phyloP scores from a whole-genome alignment of 495 filamentous ascomycete species.

The Aspergillus mulundensis region DNA sequence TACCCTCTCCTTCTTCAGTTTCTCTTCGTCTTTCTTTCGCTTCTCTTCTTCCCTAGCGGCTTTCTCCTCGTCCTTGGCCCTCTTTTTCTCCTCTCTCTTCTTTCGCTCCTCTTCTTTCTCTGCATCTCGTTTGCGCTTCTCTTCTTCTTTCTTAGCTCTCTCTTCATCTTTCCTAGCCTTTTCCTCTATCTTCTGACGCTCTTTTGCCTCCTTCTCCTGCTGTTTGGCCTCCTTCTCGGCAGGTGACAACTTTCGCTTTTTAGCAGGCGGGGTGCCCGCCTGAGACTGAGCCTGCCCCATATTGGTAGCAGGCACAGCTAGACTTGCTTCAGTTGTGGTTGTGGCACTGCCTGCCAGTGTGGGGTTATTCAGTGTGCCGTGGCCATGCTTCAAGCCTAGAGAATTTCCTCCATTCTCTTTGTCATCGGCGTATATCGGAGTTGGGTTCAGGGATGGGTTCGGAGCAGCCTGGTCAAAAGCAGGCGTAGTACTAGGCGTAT shows the following conservation, averaged over 20 bases:
- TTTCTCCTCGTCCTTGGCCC: slow-evolving; percentile 61
- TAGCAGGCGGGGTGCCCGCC: slow-evolving; percentile 22
- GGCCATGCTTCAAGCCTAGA: neutral
- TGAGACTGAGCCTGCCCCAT: neutral
- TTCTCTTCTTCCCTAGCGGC: slow-evolving; percentile 29
- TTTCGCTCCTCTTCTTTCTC: slow-evolving; percentile 31
- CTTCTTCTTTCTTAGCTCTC: slow-evolving; percentile 38
- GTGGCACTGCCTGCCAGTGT: neutral
- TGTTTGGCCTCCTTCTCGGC: slow-evolving; percentile 53
- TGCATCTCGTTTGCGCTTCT: slow-evolving; percentile 36
- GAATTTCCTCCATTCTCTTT: slow-evolving; percentile 5
- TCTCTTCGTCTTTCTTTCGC: slow-evolving; percentile 50
- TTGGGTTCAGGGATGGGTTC: neutral
- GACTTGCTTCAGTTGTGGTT: neutral
- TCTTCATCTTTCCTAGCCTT: slow-evolving; percentile 45
- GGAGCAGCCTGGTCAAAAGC: neutral
- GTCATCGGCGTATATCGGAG: neutral
- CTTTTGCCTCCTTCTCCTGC: slow-evolving; percentile 45
- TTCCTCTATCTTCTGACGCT: slow-evolving; percentile 40
- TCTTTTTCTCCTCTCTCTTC: slow-evolving; percentile 45
- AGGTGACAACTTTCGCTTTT: slow-evolving; percentile 51
- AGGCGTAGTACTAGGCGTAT: neutral
- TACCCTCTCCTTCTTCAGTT: slow-evolving; percentile 56
- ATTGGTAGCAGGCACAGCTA: neutral
- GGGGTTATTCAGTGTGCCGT: neutral